A percentile compares a stretch with the other conserved stretches of the same genome.
Evolutionary conservation across 768 basidiomycete species (phyloP).

Genomic region (Boletus rubescentipes): DNA sequence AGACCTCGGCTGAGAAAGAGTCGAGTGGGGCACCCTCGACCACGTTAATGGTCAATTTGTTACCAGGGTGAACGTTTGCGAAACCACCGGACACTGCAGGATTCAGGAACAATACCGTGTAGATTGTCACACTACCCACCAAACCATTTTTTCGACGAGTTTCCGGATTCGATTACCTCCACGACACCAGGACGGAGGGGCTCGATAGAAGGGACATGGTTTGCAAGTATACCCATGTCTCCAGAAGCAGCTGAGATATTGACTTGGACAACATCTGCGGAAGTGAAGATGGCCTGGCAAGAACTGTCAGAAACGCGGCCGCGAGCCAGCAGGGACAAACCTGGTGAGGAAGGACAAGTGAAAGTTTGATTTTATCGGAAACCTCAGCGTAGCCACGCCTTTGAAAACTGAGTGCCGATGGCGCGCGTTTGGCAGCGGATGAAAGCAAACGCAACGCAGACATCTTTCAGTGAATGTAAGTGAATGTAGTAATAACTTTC

Average conservation of each 20-base stretch:
- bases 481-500: background rate
- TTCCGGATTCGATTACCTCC: slow-evolving; percentile 85
- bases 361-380: slow-evolving; percentile 87
- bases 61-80: slow-evolving; percentile 96
- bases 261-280: slow-evolving; percentile 91
- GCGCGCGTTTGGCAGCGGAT: slow-evolving; percentile 59
- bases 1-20: slow-evolving; percentile 85
- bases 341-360: slow-evolving; percentile 93
- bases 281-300: slow-evolving; percentile 82
- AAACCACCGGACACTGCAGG: slow-evolving; percentile 91
- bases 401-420: slow-evolving; percentile 49
- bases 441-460: slow-evolving; percentile 72
- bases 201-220: slow-evolving; percentile 98
- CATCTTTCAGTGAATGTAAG: slow-evolving; percentile 44
- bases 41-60: slow-evolving; percentile 94
- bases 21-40: slow-evolving; percentile 95
- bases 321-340: slow-evolving; percentile 44
- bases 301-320: slow-evolving; percentile 13
- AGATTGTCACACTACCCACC: slow-evolving; percentile 52
- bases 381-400: slow-evolving; percentile 92
- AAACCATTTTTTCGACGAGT: slow-evolving; percentile 92
- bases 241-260: slow-evolving; percentile 92
- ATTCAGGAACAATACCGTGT: slow-evolving; percentile 3
- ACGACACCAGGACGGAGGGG: slow-evolving; percentile 91
- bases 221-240: slow-evolving; percentile 99